Evolutionary conservation across 75 land plant genomes (phyloP).

Genomic region (Picea glauca): DNA sequence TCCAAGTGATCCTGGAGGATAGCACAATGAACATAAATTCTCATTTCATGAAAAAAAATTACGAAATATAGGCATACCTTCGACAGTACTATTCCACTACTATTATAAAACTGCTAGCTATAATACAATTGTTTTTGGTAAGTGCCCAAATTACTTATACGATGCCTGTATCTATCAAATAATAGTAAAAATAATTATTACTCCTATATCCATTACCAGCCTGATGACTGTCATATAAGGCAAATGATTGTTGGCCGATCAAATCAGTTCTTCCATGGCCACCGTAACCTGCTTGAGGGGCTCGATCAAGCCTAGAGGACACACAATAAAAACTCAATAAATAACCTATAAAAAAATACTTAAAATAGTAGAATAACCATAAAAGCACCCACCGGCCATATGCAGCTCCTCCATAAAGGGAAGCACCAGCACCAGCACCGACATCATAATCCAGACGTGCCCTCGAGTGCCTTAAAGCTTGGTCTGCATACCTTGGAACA

Average conservation of each 20-base stretch:
- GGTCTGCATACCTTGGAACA: constrained; percentile 1
- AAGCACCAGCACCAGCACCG: background rate
- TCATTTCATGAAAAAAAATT: background rate
- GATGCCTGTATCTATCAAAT: background rate
- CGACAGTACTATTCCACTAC: background rate
- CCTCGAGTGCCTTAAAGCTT: background rate
- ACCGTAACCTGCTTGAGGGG: background rate
- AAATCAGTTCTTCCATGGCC: background rate
- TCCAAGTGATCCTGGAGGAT: background rate
- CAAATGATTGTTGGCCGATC: background rate
- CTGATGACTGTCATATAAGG: background rate
- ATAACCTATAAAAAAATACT: background rate
- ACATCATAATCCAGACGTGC: constrained; percentile 3
- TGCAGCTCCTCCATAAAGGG: constrained; percentile 1
- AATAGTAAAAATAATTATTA: background rate
- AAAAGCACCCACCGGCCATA: background rate
- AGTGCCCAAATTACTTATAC: background rate
- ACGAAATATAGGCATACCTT: background rate
- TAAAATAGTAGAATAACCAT: background rate
- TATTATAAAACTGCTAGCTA: no score
- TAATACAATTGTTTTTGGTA: background rate
- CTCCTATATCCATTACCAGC: constrained; percentile 2
- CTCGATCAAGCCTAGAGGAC: background rate
- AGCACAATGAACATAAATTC: background rate
- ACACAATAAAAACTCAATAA: background rate